Conservation (phyloP, 1,284 basidiomycete genomes). For the Moesziomyces parantarcticus region DNA sequence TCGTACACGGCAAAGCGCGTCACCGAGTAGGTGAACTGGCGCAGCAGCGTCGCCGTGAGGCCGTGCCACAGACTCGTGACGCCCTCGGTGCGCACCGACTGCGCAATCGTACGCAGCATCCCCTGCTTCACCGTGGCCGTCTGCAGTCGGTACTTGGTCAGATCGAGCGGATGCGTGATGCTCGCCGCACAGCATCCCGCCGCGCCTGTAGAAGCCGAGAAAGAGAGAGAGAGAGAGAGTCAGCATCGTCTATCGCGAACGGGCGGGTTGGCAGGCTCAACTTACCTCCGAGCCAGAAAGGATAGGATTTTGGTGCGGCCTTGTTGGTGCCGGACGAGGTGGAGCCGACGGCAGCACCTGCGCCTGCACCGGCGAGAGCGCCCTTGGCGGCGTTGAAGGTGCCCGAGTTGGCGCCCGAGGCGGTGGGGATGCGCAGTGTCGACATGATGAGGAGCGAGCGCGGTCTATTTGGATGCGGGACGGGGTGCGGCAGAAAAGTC, state of each 20-base stretch:
- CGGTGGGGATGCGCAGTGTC: slow-evolving; percentile 30
- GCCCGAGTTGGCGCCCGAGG: slow-evolving; percentile 29
- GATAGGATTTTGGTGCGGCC: slow-evolving; percentile 48
- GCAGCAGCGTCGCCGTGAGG: slow-evolving; percentile 59
- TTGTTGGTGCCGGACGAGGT: slow-evolving; percentile 20
- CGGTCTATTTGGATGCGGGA: background rate
- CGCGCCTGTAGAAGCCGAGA: slow-evolving; percentile 15
- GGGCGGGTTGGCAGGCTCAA: background rate
- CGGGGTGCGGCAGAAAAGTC: too few species aligned
- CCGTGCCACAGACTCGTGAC: slow-evolving; percentile 63
- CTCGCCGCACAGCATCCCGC: slow-evolving; percentile 48
- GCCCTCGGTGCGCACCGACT: slow-evolving; percentile 46
- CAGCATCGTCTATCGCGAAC: background rate
- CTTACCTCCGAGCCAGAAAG: slow-evolving; percentile 65
- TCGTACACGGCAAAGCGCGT: slow-evolving; percentile 67
- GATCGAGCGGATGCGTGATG: slow-evolving; percentile 68
- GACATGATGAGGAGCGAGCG: slow-evolving; percentile 8
- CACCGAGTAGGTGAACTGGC: slow-evolving; percentile 67
- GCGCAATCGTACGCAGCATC: slow-evolving; percentile 54
- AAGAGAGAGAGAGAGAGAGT: background rate
- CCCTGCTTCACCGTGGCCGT: slow-evolving; percentile 54
- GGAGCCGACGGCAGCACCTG: slow-evolving; percentile 26
- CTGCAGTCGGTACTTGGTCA: slow-evolving; percentile 68
- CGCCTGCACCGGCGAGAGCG: slow-evolving; percentile 42
- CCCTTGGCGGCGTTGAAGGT: slow-evolving; percentile 46